Conservation (phyloP, 1,284 basidiomycete species). For the Meira miltonrushii region DNA sequence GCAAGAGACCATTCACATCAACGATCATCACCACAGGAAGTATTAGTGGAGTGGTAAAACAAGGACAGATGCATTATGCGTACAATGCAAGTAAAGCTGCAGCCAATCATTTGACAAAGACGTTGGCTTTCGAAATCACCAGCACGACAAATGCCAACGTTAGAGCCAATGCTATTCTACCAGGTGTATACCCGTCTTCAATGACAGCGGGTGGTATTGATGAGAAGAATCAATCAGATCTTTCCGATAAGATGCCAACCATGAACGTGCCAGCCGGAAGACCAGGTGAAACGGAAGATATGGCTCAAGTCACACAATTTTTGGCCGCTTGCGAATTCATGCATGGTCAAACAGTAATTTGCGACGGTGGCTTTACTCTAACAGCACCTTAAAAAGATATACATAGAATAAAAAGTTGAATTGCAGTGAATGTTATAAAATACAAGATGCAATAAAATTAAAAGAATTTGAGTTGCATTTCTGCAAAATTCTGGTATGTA, state of each 20-base stretch:
- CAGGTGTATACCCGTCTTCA: conserved; percentile 35
- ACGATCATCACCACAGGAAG: conserved; percentile 26
- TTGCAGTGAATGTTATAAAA: background rate
- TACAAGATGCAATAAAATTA: background rate
- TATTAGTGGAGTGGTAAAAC: conserved; percentile 30
- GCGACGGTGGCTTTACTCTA: conserved; percentile 37
- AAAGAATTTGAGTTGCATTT: too few species aligned
- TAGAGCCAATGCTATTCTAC: conserved; percentile 38
- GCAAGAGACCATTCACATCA: conserved; percentile 14
- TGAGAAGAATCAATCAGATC: conserved; percentile 24
- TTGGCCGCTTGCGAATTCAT: conserved; percentile 30
- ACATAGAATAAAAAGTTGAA: background rate
- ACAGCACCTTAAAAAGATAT: conserved; percentile 22
- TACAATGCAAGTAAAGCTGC: conserved; percentile 17
- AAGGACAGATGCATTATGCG: conserved; percentile 27
- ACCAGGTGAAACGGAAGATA: conserved; percentile 39
- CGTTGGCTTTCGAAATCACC: conserved; percentile 30
- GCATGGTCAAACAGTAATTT: conserved; percentile 26
- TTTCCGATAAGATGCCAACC: conserved; percentile 26
- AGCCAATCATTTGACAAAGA: conserved; percentile 29
- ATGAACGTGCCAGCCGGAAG: conserved; percentile 30
- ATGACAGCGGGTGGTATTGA: conserved; percentile 30
- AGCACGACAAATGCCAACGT: conserved; percentile 26
- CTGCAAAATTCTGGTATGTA: too few species aligned
- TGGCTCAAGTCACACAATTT: conserved; percentile 26